phyloP scores from a whole-genome alignment of 2,329 filamentous ascomycete genomes.

The Ophiostoma quercus region DNA sequence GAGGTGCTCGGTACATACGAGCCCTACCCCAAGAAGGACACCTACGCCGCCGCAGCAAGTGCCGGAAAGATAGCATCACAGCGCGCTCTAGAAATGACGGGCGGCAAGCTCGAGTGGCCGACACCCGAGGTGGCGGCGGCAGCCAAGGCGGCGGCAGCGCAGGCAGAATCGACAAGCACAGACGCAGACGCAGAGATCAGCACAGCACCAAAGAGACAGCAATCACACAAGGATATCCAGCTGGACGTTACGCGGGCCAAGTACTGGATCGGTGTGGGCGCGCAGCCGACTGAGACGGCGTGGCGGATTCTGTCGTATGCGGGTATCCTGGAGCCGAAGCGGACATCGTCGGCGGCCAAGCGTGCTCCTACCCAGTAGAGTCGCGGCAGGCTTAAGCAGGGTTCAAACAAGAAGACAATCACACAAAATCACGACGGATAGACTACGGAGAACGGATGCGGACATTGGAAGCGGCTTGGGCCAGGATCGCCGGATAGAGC shows the following conservation, averaged over 20 bases:
- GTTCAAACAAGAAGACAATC: not conserved
- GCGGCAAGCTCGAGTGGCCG: slow-evolving; percentile 4
- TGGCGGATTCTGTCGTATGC: slow-evolving; percentile 86
- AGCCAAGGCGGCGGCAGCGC: not conserved
- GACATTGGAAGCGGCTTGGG: not conserved
- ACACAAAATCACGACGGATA: not conserved
- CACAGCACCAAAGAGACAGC: slow-evolving; percentile 28
- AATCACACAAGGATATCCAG: slow-evolving; percentile 84
- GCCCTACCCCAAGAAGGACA: slow-evolving; percentile 58
- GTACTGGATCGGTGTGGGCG: slow-evolving; percentile 96
- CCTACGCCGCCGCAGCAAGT: slow-evolving; percentile 36
- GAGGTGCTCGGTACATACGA: slow-evolving; percentile 85
- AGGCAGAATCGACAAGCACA: not conserved
- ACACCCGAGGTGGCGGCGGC: slow-evolving; percentile 13
- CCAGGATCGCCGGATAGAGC: not conserved
- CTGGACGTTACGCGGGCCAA: slow-evolving; percentile 74
- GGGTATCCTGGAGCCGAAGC: slow-evolving; percentile 27
- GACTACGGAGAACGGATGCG: not conserved
- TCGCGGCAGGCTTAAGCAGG: not conserved
- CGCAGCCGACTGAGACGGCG: slow-evolving; percentile 84
- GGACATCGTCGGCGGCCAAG: not conserved
- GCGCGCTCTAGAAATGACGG: not conserved
- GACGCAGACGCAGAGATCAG: not conserved
- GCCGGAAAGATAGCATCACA: not conserved
- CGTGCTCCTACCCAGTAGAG: not conserved